Conservation (phyloP, 192 early-diverging fungal genomes). For the Rhizophagus sp. region DNA sequence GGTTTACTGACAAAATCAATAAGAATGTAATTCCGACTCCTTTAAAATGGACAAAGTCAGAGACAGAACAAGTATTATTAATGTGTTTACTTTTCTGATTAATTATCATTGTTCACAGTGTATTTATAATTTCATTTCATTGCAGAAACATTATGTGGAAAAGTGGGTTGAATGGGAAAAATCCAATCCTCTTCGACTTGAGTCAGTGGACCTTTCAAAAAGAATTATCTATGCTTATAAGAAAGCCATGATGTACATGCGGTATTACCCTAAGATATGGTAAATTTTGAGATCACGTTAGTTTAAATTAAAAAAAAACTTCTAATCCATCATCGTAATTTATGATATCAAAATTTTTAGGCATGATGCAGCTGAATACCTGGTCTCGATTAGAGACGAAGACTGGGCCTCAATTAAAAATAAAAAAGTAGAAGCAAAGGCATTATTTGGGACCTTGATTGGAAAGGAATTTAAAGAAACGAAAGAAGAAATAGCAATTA, state of each 20-base stretch:
- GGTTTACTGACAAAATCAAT: constrained; percentile 77
- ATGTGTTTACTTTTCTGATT: background rate
- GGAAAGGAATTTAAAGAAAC: background rate
- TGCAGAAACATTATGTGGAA: constrained; percentile 66
- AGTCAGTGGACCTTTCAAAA: constrained; percentile 50
- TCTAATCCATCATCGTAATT: constrained; percentile 12
- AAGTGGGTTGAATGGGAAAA: constrained; percentile 89
- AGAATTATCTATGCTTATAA: constrained; percentile 86
- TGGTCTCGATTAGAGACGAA: background rate
- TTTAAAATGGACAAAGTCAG: constrained; percentile 78
- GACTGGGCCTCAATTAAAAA: constrained; percentile 7
- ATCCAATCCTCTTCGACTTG: constrained; percentile 80
- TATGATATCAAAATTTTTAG: background rate
- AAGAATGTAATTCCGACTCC: constrained; percentile 69
- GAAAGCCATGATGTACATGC: constrained; percentile 78
- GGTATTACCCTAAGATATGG: constrained; percentile 92
- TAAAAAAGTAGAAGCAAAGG: background rate
- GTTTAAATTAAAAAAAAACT: no score
- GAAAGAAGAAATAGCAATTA: constrained; percentile 61
- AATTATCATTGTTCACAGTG: background rate
- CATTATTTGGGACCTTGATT: background rate
- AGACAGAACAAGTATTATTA: constrained; percentile 52
- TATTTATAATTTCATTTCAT: background rate
- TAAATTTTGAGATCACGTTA: constrained; percentile 31
- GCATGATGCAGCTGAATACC: constrained; percentile 65